A percentile compares a stretch with the other conserved stretches of the same genome.
phyloP scores from a whole-genome alignment of 2,329 filamentous ascomycete species.

The Microsporum ferrugineum region DNA sequence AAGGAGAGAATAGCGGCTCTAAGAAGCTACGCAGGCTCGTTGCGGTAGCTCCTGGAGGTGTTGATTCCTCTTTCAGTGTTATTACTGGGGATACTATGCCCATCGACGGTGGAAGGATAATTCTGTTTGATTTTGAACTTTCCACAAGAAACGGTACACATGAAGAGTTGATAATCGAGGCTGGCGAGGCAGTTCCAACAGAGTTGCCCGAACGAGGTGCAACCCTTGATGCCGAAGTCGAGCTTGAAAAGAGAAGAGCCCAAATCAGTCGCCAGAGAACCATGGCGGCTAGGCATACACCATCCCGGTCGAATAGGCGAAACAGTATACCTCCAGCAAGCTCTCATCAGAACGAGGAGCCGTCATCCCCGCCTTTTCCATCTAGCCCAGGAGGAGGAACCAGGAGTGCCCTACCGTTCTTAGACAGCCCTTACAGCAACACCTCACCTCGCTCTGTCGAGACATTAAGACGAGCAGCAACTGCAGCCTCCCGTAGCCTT shows the following conservation, averaged over 20 bases:
- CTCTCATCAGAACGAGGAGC: conserved; percentile 11
- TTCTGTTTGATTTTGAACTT: conserved; percentile 64
- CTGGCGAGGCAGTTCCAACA: conserved; percentile 59
- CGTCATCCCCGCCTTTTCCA: conserved; percentile 22
- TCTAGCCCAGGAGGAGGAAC: conserved; percentile 14
- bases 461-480: conserved; percentile 59
- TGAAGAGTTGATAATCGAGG: conserved; percentile 56
- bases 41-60: conserved; percentile 60
- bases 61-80: conserved; percentile 42
- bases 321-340: conserved; percentile 19
- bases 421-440: conserved; percentile 63
- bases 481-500: conserved; percentile 62
- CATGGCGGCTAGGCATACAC: conserved; percentile 21
- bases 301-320: conserved; percentile 8
- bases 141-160: conserved; percentile 44
- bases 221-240: conserved; percentile 66
- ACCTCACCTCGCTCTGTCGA: conserved; percentile 58
- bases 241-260: conserved; percentile 63
- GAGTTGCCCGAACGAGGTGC: conserved; percentile 60
- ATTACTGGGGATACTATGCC: conserved; percentile 63
- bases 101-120: conserved; percentile 64
- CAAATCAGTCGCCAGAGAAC: conserved; percentile 50
- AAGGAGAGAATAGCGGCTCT: conserved; percentile 14
- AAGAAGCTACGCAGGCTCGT: conserved; percentile 41
- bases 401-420: conserved; percentile 41